These are phyloP conservation scores for Allomyces javanicus DNA, from an alignment of 192 early-diverging fungal species.

Conservation along the genomic window DNA sequence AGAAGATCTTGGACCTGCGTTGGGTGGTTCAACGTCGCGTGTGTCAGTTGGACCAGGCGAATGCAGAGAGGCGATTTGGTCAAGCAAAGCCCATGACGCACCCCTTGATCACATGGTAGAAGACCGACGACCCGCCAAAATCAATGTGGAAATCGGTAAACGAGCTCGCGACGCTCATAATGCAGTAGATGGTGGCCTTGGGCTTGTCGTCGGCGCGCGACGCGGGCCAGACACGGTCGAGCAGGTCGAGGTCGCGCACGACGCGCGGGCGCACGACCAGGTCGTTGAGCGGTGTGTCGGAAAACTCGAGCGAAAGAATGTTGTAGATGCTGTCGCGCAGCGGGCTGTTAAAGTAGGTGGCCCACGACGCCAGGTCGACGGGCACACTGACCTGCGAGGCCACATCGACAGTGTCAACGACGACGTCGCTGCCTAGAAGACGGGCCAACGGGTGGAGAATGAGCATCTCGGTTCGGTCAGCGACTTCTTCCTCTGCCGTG, in stretches of 20 bases:
- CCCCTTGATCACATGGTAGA: background rate
- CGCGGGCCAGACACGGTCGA: background rate
- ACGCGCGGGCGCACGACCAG: background rate
- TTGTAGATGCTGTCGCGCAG: background rate
- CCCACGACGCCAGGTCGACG: background rate
- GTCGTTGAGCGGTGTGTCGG: background rate
- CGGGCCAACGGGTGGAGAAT: too few species aligned
- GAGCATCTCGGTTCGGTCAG: too few species aligned
- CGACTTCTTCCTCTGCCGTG: too few species aligned
- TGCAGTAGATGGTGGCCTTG: background rate
- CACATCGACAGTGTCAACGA: too few species aligned
- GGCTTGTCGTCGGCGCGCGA: background rate
- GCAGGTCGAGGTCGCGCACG: background rate
- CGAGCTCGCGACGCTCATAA: background rate
- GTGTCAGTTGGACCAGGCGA: too few species aligned
- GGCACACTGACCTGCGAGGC: too few species aligned
- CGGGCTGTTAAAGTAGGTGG: background rate
- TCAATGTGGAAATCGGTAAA: background rate
- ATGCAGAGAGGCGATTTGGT: too few species aligned
- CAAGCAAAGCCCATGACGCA: too few species aligned
- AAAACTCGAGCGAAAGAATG: background rate
- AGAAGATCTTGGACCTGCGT: background rate
- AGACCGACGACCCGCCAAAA: background rate
- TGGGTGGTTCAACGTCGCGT: too few species aligned
- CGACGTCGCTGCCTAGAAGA: too few species aligned